Evolutionary conservation across 306 rosid genomes (phyloP), one percentile per base, ranked within the genome.

Genomic region (Dalbergia cultrata): DNA sequence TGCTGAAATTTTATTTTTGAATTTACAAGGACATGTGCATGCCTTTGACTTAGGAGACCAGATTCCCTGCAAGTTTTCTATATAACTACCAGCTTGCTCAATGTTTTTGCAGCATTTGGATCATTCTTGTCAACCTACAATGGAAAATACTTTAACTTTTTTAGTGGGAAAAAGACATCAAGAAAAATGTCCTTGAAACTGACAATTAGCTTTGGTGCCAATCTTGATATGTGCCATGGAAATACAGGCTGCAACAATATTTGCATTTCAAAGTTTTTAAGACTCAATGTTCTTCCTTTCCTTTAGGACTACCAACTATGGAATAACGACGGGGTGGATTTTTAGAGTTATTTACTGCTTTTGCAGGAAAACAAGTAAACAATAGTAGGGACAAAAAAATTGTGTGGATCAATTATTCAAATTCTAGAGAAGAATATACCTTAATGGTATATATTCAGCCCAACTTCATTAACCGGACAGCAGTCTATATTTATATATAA

Each of bases 31-130:
- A 67, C 19, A 35, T 54, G 43, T 26, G 31, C 34, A n/a, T 82
- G 62, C 99, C 99, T 87, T 82, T 86, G 83, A 88, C 67, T 89
- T 43, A 91, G 83, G 71, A 87, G 71, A 63, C 99, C 97, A 57
- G 99, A 93, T 68, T 89, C 88, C 87, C 89, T 82, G 89, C 99
- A 95, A 71, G 84, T 72, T 81, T 87, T 89, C 89, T 90, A 94
- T 83, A 91, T 86, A 16, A 83, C 87, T 84, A 83, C 97, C 69
- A 95, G 81, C 87, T 98, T 88, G 87, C 85, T 90, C 88, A 92
- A 72, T 31, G 98, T 88, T 88, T 90, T 95, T 71, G 92, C 73
- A 43, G 98, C 97, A 88, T 92, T 89, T 66, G 94, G 99, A 78
- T 95, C 98, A 75, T 86, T 85, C 79, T 71, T 83, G 92, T 91